These are phyloP conservation scores for Penicillium canariense DNA, from an alignment of 495 filamentous ascomycete genomes.

Conservation along the genomic window DNA sequence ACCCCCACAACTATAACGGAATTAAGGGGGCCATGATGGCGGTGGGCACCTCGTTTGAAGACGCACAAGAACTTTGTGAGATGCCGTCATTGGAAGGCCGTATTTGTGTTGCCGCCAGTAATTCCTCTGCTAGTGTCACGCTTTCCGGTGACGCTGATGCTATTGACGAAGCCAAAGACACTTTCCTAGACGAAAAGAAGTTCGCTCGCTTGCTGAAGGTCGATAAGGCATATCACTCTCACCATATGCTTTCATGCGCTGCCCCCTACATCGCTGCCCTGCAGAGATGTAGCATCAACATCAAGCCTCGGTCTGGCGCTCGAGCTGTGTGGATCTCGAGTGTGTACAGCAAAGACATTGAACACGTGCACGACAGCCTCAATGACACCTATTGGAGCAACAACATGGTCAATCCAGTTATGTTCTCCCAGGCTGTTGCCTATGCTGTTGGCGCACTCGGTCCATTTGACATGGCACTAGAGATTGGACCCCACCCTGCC, in stretches of 20 bases:
- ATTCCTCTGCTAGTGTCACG: slow-evolving; percentile 35
- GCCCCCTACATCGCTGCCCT: slow-evolving; percentile 32
- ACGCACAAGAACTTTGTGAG: slow-evolving; percentile 44
- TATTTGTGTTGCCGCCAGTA: slow-evolving; percentile 34
- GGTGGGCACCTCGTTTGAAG: slow-evolving; percentile 42
- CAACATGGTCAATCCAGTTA: slow-evolving; percentile 57
- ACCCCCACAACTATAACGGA: slow-evolving; percentile 2
- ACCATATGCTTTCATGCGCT: slow-evolving; percentile 39
- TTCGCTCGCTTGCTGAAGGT: slow-evolving; percentile 48
- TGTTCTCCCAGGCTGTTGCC: slow-evolving; percentile 53
- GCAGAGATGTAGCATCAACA: slow-evolving; percentile 17
- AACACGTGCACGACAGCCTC: slow-evolving; percentile 27
- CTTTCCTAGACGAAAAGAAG: slow-evolving; percentile 40
- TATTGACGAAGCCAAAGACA: slow-evolving; percentile 35
- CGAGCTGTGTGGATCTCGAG: slow-evolving; percentile 28
- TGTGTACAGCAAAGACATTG: slow-evolving; percentile 34
- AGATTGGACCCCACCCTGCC: slow-evolving; percentile 57
- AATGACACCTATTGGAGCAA: slow-evolving; percentile 53
- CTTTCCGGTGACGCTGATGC: slow-evolving; percentile 45
- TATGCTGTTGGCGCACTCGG: slow-evolving; percentile 31
- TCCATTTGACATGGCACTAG: slow-evolving; percentile 42
- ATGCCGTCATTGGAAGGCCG: slow-evolving; percentile 27
- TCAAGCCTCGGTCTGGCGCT: slow-evolving; percentile 5
- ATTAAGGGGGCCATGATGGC: slow-evolving; percentile 53
- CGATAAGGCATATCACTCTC: slow-evolving; percentile 40